A percentile compares a stretch with the other conserved stretches of the same genome.
Evolutionary conservation across 305 asterid genomes (phyloP).

Genomic region (Petunia hybrid): DNA sequence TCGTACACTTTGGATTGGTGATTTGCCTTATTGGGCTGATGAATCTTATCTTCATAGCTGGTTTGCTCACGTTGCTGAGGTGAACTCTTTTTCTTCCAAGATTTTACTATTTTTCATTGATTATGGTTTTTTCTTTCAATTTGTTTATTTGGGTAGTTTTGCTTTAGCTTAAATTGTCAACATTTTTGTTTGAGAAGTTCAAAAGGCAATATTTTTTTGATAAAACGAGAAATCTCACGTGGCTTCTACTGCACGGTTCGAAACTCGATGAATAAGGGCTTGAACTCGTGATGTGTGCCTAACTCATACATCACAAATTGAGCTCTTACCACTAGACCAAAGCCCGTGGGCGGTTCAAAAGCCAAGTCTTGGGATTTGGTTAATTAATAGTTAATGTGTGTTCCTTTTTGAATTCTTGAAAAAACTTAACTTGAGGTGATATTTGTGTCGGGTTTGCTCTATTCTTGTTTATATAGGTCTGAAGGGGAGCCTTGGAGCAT

Average conservation of each 20-base stretch:
- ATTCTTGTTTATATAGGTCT: not conserved
- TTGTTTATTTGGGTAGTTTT: not conserved
- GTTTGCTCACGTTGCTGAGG: conserved; percentile 89
- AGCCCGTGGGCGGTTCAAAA: too few species aligned
- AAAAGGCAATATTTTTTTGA: not conserved
- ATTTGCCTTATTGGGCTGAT: conserved; percentile 97
- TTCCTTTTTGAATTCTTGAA: conserved; percentile 10
- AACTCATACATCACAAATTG: too few species aligned
- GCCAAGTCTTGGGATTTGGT: not conserved
- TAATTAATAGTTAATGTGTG: conserved; percentile 16
- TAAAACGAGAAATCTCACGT: too few species aligned
- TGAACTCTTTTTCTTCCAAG: conserved; percentile 22
- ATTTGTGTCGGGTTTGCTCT: not conserved
- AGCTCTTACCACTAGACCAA: too few species aligned
- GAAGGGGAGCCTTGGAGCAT: too few species aligned
- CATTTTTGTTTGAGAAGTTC: not conserved
- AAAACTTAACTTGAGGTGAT: not conserved
- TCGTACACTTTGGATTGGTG: conserved; percentile 97
- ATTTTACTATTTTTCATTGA: not conserved
- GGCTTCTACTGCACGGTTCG: too few species aligned
- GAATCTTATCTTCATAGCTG: conserved; percentile 88
- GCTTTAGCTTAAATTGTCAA: not conserved
- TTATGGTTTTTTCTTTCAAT: not conserved
- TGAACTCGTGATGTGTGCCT: too few species aligned
- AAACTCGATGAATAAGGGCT: too few species aligned